Evolutionary conservation across 139 green algal genomes (phyloP).

Genomic region (Ulvella scutata): DNA sequence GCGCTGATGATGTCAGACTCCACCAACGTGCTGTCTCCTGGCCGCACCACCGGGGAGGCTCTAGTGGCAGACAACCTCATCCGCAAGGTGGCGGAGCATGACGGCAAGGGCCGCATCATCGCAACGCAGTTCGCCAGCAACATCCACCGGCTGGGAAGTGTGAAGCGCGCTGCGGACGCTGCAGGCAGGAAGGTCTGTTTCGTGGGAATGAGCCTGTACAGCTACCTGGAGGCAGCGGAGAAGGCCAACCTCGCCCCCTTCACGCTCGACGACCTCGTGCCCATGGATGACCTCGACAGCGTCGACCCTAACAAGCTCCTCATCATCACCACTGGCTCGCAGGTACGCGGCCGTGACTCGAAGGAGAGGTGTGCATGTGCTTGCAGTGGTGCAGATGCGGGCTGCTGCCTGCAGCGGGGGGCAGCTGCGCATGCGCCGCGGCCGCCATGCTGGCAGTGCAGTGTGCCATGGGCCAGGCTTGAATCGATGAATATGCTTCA

Average conservation of each 20-base stretch:
- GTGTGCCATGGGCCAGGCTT: too few relatives aligned
- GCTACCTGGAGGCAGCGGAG: conserved; percentile 85
- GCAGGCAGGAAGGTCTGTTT: conserved; percentile 75
- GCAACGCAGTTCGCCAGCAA: conserved; percentile 93
- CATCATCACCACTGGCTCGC: conserved; percentile 60
- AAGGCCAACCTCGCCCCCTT: conserved; percentile 25
- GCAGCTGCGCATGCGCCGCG: too few relatives aligned
- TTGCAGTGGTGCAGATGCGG: too few relatives aligned
- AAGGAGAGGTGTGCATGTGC: neutral
- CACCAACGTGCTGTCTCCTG: conserved; percentile 90
- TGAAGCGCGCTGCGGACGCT: conserved; percentile 90
- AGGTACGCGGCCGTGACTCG: conserved; percentile 15
- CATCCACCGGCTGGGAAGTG: conserved; percentile 59
- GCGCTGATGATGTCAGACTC: conserved; percentile 91
- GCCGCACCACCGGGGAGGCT: conserved; percentile 67
- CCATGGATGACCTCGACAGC: conserved; percentile 41
- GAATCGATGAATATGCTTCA: too few relatives aligned
- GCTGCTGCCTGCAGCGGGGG: too few relatives aligned
- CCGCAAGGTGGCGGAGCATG: conserved; percentile 36
- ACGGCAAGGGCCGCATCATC: conserved; percentile 77
- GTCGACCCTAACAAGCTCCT: conserved; percentile 75
- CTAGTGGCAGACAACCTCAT: conserved; percentile 59
- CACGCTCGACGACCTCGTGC: conserved; percentile 58
- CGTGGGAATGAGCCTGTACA: conserved; percentile 75
- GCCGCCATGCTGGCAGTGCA: too few relatives aligned